Base-by-base conservation (phyloP, 495 filamentous ascomycete genomes). In the Tricharina praecox region DNA sequence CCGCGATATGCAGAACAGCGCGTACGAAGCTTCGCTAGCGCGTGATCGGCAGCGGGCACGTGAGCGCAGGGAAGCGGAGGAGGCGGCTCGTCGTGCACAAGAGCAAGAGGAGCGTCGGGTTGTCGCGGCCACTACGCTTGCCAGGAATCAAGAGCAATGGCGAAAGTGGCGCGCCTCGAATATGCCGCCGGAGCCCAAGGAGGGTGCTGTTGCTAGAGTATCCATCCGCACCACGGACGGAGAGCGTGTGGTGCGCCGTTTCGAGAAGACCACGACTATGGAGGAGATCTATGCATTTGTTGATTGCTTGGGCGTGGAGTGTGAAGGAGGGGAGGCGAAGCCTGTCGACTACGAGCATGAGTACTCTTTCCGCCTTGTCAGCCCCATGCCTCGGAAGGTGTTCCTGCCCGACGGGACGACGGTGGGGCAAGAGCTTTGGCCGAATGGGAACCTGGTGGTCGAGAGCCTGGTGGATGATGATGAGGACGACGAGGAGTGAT, bases 221-320 rank as follows among this genome's bases (percentile, higher is more conserved):
- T 86, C 80, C 34, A 68, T 97, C 21, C 79, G 86, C 49, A 71
- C 94, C 64, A 79, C 77, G 0, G 74, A 84, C 40, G 67, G 62
- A 1, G 70, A 65, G 3, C 68, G 87, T 1, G 70, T 94, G 2
- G 74, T 88, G 48, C 74, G 88, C 24, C 71, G 68, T 40, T 96
- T 97, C 54, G 54, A 66, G 1, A 65, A 69, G 2, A 66, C 74
- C 1, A 73, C 78, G 0, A 67, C 68, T 1, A 65, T 96, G 23
- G 90, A 97, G 59, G 86, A 94, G 55, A 64, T 97, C 0, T 96
- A 97, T 64, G 92, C 88, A 1, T 93, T 92, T 64, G 86, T 96
- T 2, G 92, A 96, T 58, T 39, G 60, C 19, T 51, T 63, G 36
- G 62, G 54, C 19, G 56, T 52, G 7, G 51, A 61, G 18, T 46